Percentiles rank a stretch among this genome's conserved stretches.
These are phyloP conservation scores for Diaporthe nobilis DNA, from an alignment of 2,329 filamentous ascomycete species.

Conservation along the genomic window DNA sequence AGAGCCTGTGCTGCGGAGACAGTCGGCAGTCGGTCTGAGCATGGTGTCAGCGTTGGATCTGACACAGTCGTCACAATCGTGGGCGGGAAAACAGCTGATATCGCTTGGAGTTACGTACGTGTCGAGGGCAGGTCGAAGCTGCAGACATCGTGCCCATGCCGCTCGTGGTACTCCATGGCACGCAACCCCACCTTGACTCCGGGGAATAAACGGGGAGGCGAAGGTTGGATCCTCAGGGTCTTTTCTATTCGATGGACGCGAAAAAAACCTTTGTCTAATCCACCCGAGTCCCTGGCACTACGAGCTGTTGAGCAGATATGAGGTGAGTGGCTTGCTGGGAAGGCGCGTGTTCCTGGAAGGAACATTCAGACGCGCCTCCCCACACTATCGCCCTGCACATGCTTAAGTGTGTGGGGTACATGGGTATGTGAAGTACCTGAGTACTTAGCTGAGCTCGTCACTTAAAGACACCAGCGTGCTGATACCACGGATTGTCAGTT, in stretches of 20 bases:
- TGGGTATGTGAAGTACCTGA: background rate
- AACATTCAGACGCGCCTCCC: constrained; percentile 29
- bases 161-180: constrained; percentile 70
- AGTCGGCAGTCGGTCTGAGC: constrained; percentile 80
- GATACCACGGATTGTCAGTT: background rate
- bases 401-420: constrained; percentile 33
- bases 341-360: constrained; percentile 1
- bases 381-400: constrained; percentile 23
- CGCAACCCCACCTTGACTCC: background rate
- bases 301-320: background rate
- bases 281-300: background rate
- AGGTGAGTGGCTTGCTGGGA: background rate
- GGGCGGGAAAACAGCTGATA: constrained; percentile 34
- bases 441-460: background rate
- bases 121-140: constrained; percentile 71
- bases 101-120: constrained; percentile 56
- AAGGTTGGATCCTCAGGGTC: background rate
- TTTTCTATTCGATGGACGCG: background rate
- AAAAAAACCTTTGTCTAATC: background rate
- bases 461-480: background rate
- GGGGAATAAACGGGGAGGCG: background rate
- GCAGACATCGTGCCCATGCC: constrained; percentile 72
- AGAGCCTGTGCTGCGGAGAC: constrained; percentile 82
- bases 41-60: constrained; percentile 20
- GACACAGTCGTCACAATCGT: constrained; percentile 4